Evolutionary conservation across 2,329 filamentous ascomycete species (phyloP).

Genomic region (Neonectria punicea): DNA sequence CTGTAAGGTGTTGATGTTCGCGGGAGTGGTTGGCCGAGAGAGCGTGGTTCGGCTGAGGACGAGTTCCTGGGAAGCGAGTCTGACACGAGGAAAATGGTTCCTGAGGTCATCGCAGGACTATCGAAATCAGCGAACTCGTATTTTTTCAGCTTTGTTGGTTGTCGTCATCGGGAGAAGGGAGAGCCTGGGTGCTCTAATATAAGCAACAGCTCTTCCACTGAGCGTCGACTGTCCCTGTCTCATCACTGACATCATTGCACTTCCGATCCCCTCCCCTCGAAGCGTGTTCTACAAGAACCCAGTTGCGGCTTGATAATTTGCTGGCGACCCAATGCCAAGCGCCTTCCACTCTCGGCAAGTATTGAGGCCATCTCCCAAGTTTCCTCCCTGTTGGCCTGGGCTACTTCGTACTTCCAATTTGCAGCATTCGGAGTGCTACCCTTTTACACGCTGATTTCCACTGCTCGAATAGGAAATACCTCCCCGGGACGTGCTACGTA

Average conservation of each 20-base stretch:
- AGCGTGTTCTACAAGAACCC: neutral
- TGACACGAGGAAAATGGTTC: conserved; percentile 9
- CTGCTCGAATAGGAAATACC: conserved; percentile 33
- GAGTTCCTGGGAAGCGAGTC: conserved; percentile 7
- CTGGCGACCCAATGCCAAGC: neutral
- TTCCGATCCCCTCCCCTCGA: neutral
- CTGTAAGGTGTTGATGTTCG: conserved; percentile 5
- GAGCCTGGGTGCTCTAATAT: neutral
- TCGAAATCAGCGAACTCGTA: conserved; percentile 32
- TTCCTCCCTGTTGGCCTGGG: neutral
- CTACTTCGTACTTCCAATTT: neutral
- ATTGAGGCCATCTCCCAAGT: neutral
- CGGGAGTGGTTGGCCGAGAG: conserved; percentile 27
- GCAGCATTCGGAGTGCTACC: conserved; percentile 15
- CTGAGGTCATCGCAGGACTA: conserved; percentile 12
- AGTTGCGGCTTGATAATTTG: neutral
- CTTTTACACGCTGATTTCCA: conserved; percentile 28
- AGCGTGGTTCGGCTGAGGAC: neutral
- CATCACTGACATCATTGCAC: neutral
- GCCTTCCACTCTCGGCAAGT: neutral
- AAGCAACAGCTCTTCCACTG: neutral
- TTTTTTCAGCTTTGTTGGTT: conserved; percentile 3
- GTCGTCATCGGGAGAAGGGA: neutral
- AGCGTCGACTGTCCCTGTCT: neutral
- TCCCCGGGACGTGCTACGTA: conserved; percentile 32